Conservation (phyloP, 179 eudicot genomes). For the Carnegiea gigantea region DNA sequence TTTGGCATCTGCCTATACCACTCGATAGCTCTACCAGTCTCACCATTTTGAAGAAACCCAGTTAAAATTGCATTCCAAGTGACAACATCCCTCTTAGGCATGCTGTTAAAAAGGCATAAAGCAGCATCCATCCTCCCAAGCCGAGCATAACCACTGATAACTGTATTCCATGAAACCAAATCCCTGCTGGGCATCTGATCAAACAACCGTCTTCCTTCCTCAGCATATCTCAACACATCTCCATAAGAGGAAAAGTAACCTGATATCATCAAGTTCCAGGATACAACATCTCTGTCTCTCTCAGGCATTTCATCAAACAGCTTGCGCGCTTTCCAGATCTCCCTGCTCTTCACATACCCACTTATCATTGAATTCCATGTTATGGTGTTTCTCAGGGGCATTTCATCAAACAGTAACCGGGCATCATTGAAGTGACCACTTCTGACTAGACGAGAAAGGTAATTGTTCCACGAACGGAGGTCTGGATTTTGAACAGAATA, state of each 20-base stretch:
- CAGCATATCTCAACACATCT: conserved; percentile 34
- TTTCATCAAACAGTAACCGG: conserved; percentile 27
- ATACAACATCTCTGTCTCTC: conserved; percentile 42
- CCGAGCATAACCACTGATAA: conserved; percentile 65
- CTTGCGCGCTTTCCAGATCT: too few relatives aligned
- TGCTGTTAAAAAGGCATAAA: conserved; percentile 31
- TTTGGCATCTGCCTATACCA: conserved; percentile 50
- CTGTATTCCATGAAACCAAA: conserved; percentile 62
- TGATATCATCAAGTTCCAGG: conserved; percentile 58
- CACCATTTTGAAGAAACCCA: conserved; percentile 55
- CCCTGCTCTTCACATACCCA: conserved; percentile 50
- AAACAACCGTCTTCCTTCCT: conserved; percentile 47
- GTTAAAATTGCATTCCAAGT: conserved; percentile 66
- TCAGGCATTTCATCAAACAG: conserved; percentile 59
- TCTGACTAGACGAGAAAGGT: conserved; percentile 20
- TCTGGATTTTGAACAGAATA: background rate
- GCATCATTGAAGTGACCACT: conserved; percentile 32
- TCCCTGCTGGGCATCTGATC: conserved; percentile 56
- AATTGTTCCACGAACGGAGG: conserved; percentile 33
- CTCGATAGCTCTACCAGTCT: conserved; percentile 41
- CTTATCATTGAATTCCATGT: conserved; percentile 61
- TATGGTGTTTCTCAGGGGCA: conserved; percentile 36
- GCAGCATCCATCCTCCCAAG: conserved; percentile 44
- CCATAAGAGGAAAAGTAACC: conserved; percentile 41
- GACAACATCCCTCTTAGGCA: conserved; percentile 52